Evolutionary conservation across 768 basidiomycete genomes (phyloP), one percentile per base, ranked within the genome.

Genomic region (Tricholoma flavovirens): DNA sequence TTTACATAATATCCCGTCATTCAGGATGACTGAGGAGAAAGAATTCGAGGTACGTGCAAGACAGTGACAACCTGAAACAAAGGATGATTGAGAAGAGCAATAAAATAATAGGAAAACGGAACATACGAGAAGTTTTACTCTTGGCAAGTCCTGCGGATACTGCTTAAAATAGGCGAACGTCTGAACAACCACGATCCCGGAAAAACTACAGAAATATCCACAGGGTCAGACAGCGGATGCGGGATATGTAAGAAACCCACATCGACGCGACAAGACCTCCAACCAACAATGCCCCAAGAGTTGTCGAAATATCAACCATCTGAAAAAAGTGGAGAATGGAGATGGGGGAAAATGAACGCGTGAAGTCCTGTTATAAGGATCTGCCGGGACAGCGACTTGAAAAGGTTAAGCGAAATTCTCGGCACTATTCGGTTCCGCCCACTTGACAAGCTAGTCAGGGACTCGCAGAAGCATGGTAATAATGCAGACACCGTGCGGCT

Each of bases 221-320:
- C 22, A n/a, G 56, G 22, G 40, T 12, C 26, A 22, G 36, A 51
- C 42, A 8, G 30, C 3, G 42, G 19, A 8, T 26, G 2, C n/a
- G n/a, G n/a, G 4, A 33, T 43, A 42, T 8, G n/a, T 2, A 7
- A 32, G 46, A 21, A 5, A 67, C 73, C 40, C 52, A 77, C 77
- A 69, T 55, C 9, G 74, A 67, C 8, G 77, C 75, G 19, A 74
- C 61, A 11, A 74, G 66, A 4, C 72, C 73, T 2, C 77, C 76
- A 19, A 77, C 56, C 48, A 78, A 67, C 50, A 78, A 62, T 6
- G 77, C 74, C 8, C 77, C 77, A 35, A 73, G 69, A 0, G 77
- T 76, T 29, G 57, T 64, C 5, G 59, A 53, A 54, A 74, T 58
- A 56, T 72, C 64, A 22, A 61, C 56, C 57, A 58, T 42, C 10